phyloP scores from a whole-genome alignment of 108 stramenopile genomes.

The Cyclotella atomus region DNA sequence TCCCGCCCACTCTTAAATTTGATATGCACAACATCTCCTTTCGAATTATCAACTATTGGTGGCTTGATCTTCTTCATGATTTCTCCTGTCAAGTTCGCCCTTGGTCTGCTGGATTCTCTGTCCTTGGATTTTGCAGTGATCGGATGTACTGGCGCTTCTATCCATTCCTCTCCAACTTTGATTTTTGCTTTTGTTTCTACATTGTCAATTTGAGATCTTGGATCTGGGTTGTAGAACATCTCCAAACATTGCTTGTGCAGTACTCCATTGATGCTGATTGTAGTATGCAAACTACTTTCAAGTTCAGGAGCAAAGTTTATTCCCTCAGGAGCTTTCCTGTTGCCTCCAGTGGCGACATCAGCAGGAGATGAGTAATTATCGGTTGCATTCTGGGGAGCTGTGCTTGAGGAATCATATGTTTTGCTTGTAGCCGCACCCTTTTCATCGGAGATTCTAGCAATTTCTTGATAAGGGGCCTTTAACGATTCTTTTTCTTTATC shows the following conservation, averaged over 20 bases:
- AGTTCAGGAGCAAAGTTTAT: too few species aligned
- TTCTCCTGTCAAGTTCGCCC: neutral
- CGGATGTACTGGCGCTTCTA: neutral
- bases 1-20: neutral
- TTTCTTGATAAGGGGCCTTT: neutral
- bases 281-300: too few species aligned
- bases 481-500: neutral
- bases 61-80: neutral
- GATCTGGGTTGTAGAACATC: neutral
- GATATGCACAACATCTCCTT: neutral
- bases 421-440: too few species aligned
- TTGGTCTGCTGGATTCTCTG: neutral
- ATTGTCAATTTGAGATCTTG: neutral
- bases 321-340: too few species aligned
- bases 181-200: neutral
- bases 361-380: too few species aligned
- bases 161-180: neutral
- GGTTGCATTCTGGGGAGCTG: too few species aligned
- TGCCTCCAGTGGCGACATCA: too few species aligned
- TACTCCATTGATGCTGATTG: neutral
- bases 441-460: constrained; percentile 13
- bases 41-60: neutral
- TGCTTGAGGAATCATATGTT: too few species aligned
- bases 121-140: neutral
- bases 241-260: neutral